Conservation (phyloP, 2,329 filamentous ascomycete species). For the Pseudogymnoascus sp. region DNA sequence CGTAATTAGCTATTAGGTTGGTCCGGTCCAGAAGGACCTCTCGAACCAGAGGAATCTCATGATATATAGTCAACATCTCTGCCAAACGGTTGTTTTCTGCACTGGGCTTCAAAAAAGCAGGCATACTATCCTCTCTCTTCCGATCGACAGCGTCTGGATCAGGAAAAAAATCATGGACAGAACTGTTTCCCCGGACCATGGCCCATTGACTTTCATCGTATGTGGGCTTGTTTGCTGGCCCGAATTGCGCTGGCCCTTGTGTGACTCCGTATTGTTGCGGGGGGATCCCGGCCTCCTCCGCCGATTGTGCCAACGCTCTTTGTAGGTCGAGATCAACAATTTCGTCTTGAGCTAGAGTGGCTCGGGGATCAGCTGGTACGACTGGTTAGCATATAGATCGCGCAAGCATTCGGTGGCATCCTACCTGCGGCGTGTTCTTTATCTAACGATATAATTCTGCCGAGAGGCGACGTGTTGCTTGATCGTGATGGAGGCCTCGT, state of each 20-base stretch:
- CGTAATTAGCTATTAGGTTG: conserved; percentile 40
- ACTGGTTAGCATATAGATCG: conserved; percentile 22
- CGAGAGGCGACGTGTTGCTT: conserved; percentile 47
- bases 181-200: conserved; percentile 41
- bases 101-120: conserved; percentile 46
- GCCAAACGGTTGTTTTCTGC: conserved; percentile 34
- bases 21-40: conserved; percentile 45
- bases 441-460: conserved; percentile 43
- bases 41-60: conserved; percentile 50
- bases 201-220: conserved; percentile 52
- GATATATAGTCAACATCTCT: conserved; percentile 49
- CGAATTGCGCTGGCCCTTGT: conserved; percentile 44
- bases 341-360: conserved; percentile 20
- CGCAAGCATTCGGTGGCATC: conserved; percentile 18
- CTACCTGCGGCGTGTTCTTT: conserved; percentile 37
- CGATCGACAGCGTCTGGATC: conserved; percentile 32
- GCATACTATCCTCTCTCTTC: conserved; percentile 38
- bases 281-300: conserved; percentile 40
- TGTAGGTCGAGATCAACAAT: conserved; percentile 46
- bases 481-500: conserved; percentile 56
- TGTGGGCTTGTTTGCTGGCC: conserved; percentile 47
- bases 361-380: conserved; percentile 30
- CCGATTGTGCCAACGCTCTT: conserved; percentile 48
- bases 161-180: conserved; percentile 24
- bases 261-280: conserved; percentile 45